Base-by-base conservation (phyloP, 2,329 filamentous ascomycete species). In the Hirsutella minnesotensis region DNA sequence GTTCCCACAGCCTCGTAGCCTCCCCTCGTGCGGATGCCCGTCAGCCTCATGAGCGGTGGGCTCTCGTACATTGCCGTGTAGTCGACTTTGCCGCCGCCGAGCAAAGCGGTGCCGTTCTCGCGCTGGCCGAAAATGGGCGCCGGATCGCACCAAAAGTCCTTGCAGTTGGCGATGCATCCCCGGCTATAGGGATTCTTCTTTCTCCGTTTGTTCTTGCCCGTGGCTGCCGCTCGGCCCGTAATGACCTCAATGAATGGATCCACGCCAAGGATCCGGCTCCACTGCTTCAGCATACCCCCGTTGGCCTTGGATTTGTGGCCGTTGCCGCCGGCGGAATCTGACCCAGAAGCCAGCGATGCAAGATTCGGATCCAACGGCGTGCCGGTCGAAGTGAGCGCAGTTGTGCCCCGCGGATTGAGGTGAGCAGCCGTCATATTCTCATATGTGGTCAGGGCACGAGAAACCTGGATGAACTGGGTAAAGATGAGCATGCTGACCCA, bases 401-500 rank as follows among this genome's bases (percentile, higher is more conserved):
- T 79, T 7, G 80, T 79, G 5, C 80, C 80, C 27, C 89, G 67
- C 1, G 51, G 54, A 27, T 57, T 58, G 48, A 83, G 72, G 45
- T 79, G 74, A 47, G 88, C 74, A 40, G 86, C 83, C 49, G 82
- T 81, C 89, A 98, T 96, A 61, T 89, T 94, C 64, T 98, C 92
- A 63, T 86, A 96, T 0, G 92, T 98, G 1, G 92, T 98, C 70
- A 94, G 83, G 44, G 89, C 94, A 47, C 88, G 81, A 0, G 88
- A 84, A 41, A 98, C 82, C 59, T 98, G 92, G 40, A 95, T 73
- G 41, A 95, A 79, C 59, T 98, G 94, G 5, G 96, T 94, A 49
- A 88, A 83, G 46, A 95, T 73, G 29, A 98, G 79, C 89, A 98
- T 96, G n/a, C 83, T 81, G 3, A 96, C 86, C 92, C 92, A 98